phyloP scores from a whole-genome alignment of 306 rosid species.

The Ormosia emarginata region DNA sequence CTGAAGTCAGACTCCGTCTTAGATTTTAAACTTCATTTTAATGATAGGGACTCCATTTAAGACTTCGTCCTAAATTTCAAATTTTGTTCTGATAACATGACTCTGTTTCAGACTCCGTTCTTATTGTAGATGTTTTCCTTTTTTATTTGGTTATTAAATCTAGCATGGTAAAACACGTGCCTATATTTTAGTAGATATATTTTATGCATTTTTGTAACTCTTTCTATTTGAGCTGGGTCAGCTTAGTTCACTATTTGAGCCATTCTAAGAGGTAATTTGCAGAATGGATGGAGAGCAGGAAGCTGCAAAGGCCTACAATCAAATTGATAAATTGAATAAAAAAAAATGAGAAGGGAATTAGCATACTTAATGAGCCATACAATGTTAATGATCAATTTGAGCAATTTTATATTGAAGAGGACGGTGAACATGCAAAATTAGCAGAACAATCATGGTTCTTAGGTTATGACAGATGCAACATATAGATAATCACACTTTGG shows the following conservation, averaged over 20 bases:
- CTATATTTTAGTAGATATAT: too few species aligned
- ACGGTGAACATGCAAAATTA: constrained; percentile 54
- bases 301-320: constrained; percentile 54
- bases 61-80: too few species aligned
- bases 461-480: constrained; percentile 83
- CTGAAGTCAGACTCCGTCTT: too few species aligned
- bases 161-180: too few species aligned
- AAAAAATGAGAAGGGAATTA: constrained; percentile 53
- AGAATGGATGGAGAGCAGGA: constrained; percentile 78
- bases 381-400: constrained; percentile 44
- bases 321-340: constrained; percentile 65
- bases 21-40: too few species aligned
- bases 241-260: background rate
- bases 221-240: background rate
- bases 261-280: constrained; percentile 29
- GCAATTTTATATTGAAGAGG: constrained; percentile 52
- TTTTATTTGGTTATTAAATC: too few species aligned
- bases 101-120: too few species aligned
- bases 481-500: constrained; percentile 35
- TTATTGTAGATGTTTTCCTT: too few species aligned
- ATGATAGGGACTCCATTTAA: too few species aligned
- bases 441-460: constrained; percentile 70
- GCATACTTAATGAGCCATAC: constrained; percentile 43
- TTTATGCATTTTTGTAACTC: too few species aligned
- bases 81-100: too few species aligned